Percentiles rank a stretch among this genome's conserved stretches.
Evolutionary conservation across 176 grass and related monocot genomes (phyloP).

Genomic region (Hordeum marinum): DNA sequence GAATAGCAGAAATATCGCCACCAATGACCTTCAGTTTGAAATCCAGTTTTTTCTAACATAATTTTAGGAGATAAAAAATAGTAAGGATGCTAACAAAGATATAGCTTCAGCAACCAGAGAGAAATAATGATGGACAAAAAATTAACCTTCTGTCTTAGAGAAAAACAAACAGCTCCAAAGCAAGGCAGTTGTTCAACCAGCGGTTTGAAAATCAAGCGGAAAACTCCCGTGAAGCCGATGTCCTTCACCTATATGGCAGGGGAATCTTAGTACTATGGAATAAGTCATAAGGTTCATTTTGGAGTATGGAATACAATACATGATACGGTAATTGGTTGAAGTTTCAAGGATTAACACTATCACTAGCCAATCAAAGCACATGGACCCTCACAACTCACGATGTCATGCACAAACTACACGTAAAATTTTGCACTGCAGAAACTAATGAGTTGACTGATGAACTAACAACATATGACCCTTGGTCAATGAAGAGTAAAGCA

Average conservation of each 20-base stretch:
- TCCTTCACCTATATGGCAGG: conserved; percentile 70
- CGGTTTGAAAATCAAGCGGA: conserved; percentile 87
- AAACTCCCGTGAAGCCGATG: conserved; percentile 81
- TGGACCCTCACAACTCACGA: neutral
- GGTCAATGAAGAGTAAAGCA: neutral
- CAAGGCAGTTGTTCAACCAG: conserved; percentile 79
- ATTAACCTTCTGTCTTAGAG: conserved; percentile 87
- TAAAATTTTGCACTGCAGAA: neutral
- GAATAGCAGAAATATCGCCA: conserved; percentile 83
- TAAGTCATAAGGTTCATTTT: neutral
- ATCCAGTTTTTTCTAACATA: conserved; percentile 90
- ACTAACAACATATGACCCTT: neutral
- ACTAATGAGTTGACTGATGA: conserved; percentile 5
- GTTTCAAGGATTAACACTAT: neutral
- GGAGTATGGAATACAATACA: conserved; percentile 3
- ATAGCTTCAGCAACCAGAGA: neutral
- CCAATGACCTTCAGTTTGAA: conserved; percentile 90
- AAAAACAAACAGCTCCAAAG: conserved; percentile 95
- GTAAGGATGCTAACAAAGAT: neutral
- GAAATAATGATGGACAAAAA: neutral
- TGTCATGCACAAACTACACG: neutral
- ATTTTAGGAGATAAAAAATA: neutral
- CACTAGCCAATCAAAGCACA: neutral
- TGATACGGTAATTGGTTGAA: neutral
- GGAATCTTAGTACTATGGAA: conserved; percentile 13